These are phyloP conservation scores for Alloteropsis semialata DNA, from an alignment of 176 grass and related monocot genomes.

Conservation along the genomic window DNA sequence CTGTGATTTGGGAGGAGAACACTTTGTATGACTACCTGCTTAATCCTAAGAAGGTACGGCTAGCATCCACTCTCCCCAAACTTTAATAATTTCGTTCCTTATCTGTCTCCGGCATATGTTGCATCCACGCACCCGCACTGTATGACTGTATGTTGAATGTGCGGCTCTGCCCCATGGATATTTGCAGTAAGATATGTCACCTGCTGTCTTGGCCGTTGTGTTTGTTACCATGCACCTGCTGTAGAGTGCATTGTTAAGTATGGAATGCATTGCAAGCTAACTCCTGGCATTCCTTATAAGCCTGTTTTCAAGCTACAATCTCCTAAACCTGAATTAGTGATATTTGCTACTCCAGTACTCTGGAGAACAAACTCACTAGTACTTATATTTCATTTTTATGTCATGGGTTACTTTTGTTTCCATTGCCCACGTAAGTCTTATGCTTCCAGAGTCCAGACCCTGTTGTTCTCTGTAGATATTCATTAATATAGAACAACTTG, in stretches of 20 bases:
- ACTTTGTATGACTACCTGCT: slow-evolving; percentile 85
- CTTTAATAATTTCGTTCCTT: not conserved
- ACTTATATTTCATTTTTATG: not conserved
- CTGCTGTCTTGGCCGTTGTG: not conserved
- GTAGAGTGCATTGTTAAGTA: not conserved
- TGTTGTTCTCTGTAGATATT: not conserved
- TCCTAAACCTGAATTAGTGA: not conserved
- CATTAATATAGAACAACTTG: not conserved
- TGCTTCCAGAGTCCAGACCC: not conserved
- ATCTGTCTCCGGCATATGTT: not conserved
- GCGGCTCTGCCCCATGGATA: not conserved
- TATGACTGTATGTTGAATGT: not conserved
- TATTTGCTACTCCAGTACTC: not conserved
- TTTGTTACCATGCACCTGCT: not conserved
- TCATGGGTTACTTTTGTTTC: not conserved
- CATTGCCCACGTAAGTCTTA: not conserved
- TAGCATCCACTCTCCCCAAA: not conserved
- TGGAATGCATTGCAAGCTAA: not conserved
- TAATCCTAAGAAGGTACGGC: slow-evolving; percentile 80
- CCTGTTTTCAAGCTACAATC: not conserved
- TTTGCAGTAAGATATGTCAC: not conserved
- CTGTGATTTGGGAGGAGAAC: slow-evolving; percentile 80
- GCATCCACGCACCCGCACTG: not conserved
- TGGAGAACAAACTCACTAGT: not conserved
- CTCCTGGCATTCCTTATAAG: not conserved